Evolutionary conservation across 257 asterid genomes (phyloP).

Genomic region (Paulownia fortunei): DNA sequence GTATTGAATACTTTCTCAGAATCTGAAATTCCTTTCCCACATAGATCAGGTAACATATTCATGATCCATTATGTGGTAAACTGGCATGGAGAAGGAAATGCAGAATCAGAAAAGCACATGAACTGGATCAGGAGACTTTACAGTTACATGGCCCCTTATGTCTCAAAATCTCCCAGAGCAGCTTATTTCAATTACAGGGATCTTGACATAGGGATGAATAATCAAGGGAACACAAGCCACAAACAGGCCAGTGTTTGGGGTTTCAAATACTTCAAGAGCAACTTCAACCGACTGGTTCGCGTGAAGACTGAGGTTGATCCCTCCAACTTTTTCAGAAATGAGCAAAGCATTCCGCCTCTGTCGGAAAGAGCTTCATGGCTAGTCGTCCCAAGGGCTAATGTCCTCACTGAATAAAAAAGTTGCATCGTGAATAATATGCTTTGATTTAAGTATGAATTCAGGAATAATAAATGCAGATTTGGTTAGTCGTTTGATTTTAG

Average conservation of each 20-base stretch:
- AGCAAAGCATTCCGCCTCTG: constrained; percentile 47
- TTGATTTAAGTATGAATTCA: too few relatives aligned
- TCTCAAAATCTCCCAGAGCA: constrained; percentile 31
- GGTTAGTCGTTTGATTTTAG: too few relatives aligned
- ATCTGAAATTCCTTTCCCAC: constrained; percentile 49
- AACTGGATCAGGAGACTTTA: constrained; percentile 37
- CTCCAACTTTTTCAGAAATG: constrained; percentile 49
- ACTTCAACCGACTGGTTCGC: constrained; percentile 41
- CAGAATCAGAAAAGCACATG: constrained; percentile 10
- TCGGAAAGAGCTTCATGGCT: background rate
- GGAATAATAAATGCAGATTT: too few relatives aligned
- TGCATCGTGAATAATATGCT: too few relatives aligned
- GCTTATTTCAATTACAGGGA: constrained; percentile 51
- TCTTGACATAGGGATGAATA: constrained; percentile 46
- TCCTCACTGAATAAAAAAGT: too few relatives aligned
- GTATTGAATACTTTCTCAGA: constrained; percentile 30
- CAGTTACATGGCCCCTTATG: constrained; percentile 40
- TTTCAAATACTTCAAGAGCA: constrained; percentile 35
- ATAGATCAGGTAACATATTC: constrained; percentile 40
- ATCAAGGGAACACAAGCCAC: constrained; percentile 37
- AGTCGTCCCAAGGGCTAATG: background rate
- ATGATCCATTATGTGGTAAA: constrained; percentile 37
- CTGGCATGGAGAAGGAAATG: background rate
- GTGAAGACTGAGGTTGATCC: constrained; percentile 53
- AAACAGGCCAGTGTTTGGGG: constrained; percentile 46